These are phyloP conservation scores for Erythrobasidium hasegawianum DNA, from an alignment of 1,284 basidiomycete genomes.

Conservation along the genomic window DNA sequence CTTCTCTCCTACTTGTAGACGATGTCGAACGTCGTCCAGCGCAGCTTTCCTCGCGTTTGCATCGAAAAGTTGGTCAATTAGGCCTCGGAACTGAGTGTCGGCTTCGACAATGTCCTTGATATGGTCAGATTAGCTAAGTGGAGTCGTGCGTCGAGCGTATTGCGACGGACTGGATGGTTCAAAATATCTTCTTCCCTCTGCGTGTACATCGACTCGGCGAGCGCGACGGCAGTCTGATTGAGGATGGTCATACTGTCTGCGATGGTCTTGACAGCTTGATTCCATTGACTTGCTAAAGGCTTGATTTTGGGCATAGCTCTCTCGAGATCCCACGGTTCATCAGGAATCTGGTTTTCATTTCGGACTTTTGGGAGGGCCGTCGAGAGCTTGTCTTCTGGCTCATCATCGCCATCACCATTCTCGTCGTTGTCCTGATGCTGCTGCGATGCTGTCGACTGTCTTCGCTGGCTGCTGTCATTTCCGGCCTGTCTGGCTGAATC, in stretches of 20 bases:
- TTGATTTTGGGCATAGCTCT: constrained; percentile 8
- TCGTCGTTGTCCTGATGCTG: not conserved
- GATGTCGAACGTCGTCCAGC: not conserved
- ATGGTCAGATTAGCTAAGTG: not conserved
- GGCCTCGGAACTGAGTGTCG: constrained; percentile 16
- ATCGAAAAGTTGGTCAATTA: constrained; percentile 29
- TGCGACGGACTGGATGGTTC: not conserved
- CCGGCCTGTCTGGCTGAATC: not conserved
- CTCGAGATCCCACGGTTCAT: constrained; percentile 15
- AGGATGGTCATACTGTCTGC: constrained; percentile 4
- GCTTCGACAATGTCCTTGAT: constrained; percentile 14
- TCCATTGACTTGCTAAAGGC: constrained; percentile 17
- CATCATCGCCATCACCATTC: not conserved
- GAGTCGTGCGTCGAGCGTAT: not conserved
- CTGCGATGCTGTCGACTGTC: not conserved
- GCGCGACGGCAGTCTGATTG: constrained; percentile 1
- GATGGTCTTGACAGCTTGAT: constrained; percentile 5
- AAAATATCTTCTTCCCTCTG: constrained; percentile 1
- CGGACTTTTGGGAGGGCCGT: constrained; percentile 3
- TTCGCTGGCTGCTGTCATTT: constrained; percentile 3
- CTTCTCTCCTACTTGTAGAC: not conserved
- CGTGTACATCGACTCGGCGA: constrained; percentile 13
- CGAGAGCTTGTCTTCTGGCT: constrained; percentile 1
- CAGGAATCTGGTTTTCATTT: constrained; percentile 6
- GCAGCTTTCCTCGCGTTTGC: constrained; percentile 2